phyloP scores from a whole-genome alignment of 2,329 filamentous ascomycete species.

The Periconia digitata region DNA sequence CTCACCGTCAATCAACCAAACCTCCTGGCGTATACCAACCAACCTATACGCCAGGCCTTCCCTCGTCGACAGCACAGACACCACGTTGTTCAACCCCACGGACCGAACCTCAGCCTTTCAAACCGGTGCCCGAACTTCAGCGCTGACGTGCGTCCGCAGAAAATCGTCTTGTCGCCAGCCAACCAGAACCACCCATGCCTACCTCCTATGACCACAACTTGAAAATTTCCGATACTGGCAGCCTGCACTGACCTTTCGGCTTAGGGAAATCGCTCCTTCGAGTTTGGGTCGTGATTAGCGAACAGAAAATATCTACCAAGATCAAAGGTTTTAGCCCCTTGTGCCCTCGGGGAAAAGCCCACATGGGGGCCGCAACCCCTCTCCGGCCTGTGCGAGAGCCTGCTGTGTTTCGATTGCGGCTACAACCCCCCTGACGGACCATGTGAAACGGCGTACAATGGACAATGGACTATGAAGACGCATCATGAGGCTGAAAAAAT shows the following conservation, averaged over 20 bases:
- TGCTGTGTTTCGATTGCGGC: background rate
- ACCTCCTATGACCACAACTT: too few species aligned
- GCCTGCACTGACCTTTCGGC: background rate
- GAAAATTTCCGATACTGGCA: background rate
- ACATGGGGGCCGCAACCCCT: background rate
- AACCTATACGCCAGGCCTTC: background rate
- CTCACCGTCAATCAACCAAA: too few species aligned
- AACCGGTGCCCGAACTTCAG: background rate
- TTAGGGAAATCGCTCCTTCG: background rate
- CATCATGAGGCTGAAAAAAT: background rate
- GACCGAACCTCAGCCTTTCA: background rate
- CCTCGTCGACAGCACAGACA: background rate
- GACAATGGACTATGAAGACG: background rate
- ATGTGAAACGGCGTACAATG: background rate
- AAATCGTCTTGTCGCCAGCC: background rate
- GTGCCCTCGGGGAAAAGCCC: background rate
- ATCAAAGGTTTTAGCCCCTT: background rate
- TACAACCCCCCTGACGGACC: background rate
- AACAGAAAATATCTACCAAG: background rate
- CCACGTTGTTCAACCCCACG: too few species aligned
- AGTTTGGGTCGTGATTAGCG: background rate
- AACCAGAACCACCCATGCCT: background rate
- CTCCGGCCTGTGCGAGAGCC: too few species aligned
- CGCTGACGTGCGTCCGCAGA: background rate
- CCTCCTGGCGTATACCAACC: too few species aligned